Evolutionary conservation across 257 asterid species (phyloP).

Genomic region (Ocimum tenuiflorum): DNA sequence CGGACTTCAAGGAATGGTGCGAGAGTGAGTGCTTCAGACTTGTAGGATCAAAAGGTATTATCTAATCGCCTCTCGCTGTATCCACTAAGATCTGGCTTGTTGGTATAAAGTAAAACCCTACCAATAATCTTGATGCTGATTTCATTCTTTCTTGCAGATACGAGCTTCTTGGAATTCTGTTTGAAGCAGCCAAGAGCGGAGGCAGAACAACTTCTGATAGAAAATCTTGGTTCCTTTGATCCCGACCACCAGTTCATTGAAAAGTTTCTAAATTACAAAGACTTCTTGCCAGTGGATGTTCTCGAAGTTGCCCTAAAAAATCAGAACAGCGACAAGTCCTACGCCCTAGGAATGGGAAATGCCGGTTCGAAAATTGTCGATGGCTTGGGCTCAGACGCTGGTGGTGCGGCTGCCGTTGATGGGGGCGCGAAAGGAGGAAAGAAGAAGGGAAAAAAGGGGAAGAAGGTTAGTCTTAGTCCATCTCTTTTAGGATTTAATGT

Average conservation of each 20-base stretch:
- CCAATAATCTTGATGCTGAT: not conserved
- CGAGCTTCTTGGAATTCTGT: conserved; percentile 77
- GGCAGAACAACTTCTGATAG: conserved; percentile 70
- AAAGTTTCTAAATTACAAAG: conserved; percentile 77
- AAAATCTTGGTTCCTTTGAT: conserved; percentile 77
- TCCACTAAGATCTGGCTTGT: not conserved
- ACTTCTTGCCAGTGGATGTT: conserved; percentile 66
- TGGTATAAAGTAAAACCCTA: not conserved
- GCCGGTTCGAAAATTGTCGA: conserved; percentile 32
- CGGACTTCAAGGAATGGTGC: conserved; percentile 89
- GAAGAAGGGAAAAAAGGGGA: conserved; percentile 76
- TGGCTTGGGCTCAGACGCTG: conserved; percentile 27
- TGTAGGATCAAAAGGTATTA: conserved; percentile 73
- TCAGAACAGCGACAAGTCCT: conserved; percentile 34
- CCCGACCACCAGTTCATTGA: conserved; percentile 83
- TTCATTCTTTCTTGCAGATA: conserved; percentile 41
- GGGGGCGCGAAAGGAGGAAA: conserved; percentile 52
- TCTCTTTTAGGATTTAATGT: conserved; percentile 86
- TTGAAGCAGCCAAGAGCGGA: conserved; percentile 71
- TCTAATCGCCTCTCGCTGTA: not conserved
- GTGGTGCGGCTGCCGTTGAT: conserved; percentile 28
- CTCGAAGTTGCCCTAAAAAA: conserved; percentile 66
- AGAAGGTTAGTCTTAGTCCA: conserved; percentile 71
- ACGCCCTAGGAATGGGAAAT: conserved; percentile 29
- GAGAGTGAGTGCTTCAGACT: conserved; percentile 87